Base-by-base conservation (phyloP, 306 rosid species). In the Acacia crassicarpa region DNA sequence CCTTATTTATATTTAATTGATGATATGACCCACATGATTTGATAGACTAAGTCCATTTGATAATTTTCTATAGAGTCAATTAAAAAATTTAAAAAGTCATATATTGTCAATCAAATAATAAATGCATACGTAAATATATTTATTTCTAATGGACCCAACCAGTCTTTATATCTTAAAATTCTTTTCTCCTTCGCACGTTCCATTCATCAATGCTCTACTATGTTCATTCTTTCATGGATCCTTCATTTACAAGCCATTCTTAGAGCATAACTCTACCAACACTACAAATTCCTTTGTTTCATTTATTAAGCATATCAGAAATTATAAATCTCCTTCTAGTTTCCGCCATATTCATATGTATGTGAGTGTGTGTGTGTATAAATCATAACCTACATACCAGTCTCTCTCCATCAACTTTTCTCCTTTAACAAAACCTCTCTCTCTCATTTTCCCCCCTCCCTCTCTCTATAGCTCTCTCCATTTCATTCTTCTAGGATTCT, bases 101-200 rank as follows among this genome's bases (percentile, higher is more conserved):
- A 17, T 25, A 66, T 16, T 16, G 13, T 13, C 22, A 33, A 33
- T 33, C 12, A 16, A 66, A 66, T 7, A 35, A 33, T 32, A 66
- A 66, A 65, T 30, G 40, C 19, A 32, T 14, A 32, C 6, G n/a
- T 14, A 65, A 33, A 33, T 66, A 6, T 16, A 33, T 66, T 32
- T 66, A 66, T 66, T 30, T 63, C 8, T 14, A 33, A 33, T 16
- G 23, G 71, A 66, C 69, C 20, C n/a, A 66, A 20, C 20, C n/a
- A 14, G 41, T 63, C 43, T 30, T 30, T 10, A 20, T 67, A 67
- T 67, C 16, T 67, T 17, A 19, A 67, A 67, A 40, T 87, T 87
- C 74, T 78, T 84, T 82, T 87, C 72, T 83, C 80, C 78, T 76
- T 77, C 83, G 19, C 46, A 48, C 66, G 78, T 78, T 80, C 77